Evolutionary conservation across 495 filamentous ascomycete genomes (phyloP).

Genomic region (Staphylotrichum tortipilum): DNA sequence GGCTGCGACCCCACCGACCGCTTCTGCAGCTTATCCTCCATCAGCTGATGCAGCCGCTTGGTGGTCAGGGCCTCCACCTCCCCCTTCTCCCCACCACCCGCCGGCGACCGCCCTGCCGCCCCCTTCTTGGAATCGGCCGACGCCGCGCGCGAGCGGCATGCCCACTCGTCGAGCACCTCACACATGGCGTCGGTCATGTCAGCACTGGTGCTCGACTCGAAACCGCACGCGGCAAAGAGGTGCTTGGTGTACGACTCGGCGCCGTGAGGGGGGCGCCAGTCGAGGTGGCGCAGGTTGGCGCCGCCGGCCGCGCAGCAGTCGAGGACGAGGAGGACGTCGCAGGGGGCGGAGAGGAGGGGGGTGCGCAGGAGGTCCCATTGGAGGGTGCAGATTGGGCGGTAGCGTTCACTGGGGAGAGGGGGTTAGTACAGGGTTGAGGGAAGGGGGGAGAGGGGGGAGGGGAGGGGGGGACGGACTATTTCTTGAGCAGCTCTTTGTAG

Average conservation of each 20-base stretch:
- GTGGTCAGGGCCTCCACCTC: conserved; percentile 15
- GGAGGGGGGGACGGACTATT: conserved; percentile 21
- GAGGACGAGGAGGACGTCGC: conserved; percentile 26
- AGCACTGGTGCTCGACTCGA: conserved; percentile 28
- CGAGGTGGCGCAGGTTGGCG: conserved; percentile 18
- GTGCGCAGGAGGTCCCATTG: conserved; percentile 22
- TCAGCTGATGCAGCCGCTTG: conserved; percentile 27
- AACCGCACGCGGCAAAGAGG: conserved; percentile 28
- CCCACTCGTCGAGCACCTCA: conserved; percentile 20
- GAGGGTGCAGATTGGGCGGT: conserved; percentile 22
- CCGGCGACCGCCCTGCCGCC: too few species aligned
- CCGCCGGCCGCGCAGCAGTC: conserved; percentile 31
- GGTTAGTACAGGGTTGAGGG: neutral
- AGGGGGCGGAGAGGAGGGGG: conserved; percentile 19
- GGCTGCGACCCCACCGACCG: conserved; percentile 21
- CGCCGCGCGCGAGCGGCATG: neutral
- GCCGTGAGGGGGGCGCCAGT: conserved; percentile 16
- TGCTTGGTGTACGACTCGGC: conserved; percentile 26
- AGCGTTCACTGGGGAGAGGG: conserved; percentile 20
- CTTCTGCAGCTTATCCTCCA: conserved; percentile 26
- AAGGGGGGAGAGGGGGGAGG: neutral
- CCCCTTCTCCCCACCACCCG: neutral
- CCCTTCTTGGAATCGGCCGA: neutral
- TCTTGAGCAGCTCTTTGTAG: conserved; percentile 20
- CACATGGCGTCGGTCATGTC: conserved; percentile 30